Evolutionary conservation across 139 green algal species (phyloP).

Genomic region (Chlorella sp.): DNA sequence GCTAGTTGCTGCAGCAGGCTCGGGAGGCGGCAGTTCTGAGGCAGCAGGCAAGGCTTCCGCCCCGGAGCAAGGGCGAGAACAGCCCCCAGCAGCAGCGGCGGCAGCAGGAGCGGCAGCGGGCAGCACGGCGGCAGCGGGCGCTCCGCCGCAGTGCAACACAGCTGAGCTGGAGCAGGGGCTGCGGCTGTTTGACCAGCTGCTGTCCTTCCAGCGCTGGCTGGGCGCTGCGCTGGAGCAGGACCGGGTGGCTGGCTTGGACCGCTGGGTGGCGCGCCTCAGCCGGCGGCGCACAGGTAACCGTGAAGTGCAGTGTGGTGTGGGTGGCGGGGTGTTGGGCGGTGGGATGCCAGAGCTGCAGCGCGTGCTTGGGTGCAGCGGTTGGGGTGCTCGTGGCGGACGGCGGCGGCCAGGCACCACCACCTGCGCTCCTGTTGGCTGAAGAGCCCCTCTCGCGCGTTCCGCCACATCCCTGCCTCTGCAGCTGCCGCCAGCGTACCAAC

Average conservation of each 20-base stretch:
- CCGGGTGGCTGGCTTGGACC: not conserved
- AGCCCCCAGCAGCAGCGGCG: not conserved
- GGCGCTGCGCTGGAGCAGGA: not conserved
- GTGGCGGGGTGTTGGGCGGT: no score
- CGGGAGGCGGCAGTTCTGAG: not conserved
- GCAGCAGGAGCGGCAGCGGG: not conserved
- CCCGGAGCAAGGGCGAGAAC: not conserved
- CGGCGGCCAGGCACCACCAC: no score
- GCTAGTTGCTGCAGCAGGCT: not conserved
- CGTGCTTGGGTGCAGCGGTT: not conserved
- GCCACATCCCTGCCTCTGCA: not conserved
- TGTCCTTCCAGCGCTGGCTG: conserved; percentile 3
- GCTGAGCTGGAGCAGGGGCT: conserved; percentile 25
- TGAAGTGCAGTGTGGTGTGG: no score
- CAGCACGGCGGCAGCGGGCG: not conserved
- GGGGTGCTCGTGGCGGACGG: no score
- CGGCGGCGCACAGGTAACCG: not conserved
- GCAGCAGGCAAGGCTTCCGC: not conserved
- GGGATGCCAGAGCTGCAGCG: not conserved
- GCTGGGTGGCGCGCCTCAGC: not conserved
- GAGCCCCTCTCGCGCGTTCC: not conserved
- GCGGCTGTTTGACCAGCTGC: conserved; percentile 19
- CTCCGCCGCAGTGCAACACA: conserved; percentile 1
- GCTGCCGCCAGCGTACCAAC: not conserved
- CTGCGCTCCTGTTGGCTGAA: no score